These are phyloP conservation scores for Apiosordaria backusii DNA, from an alignment of 495 filamentous ascomycete species.

Conservation along the genomic window DNA sequence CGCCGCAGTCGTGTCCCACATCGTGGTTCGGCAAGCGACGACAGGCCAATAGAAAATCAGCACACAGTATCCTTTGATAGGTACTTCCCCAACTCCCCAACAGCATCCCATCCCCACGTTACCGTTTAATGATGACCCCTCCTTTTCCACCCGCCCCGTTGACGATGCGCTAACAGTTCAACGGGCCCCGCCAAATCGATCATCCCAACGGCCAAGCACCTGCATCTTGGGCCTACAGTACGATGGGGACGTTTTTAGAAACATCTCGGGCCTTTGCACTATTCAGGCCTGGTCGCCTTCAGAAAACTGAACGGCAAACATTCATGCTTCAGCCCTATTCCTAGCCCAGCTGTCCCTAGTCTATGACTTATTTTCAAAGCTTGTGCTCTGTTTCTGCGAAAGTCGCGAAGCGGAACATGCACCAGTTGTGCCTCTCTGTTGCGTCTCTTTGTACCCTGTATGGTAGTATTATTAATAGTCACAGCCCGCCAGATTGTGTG, in stretches of 20 bases:
- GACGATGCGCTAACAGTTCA: not conserved
- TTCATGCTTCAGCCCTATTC: not conserved
- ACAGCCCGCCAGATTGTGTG: not conserved
- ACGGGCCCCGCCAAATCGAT: not conserved
- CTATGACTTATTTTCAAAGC: not conserved
- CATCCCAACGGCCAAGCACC: not conserved
- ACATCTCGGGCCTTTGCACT: not conserved
- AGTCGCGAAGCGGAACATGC: not conserved
- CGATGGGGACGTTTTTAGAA: not conserved
- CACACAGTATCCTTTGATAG: not conserved
- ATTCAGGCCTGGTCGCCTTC: not conserved
- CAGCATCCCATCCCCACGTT: not conserved
- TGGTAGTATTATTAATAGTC: not conserved
- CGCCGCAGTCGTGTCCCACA: constrained; percentile 2
- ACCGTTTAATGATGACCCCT: not conserved
- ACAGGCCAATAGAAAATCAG: not conserved
- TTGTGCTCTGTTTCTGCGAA: not conserved
- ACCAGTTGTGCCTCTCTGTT: not conserved
- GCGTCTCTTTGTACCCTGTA: not conserved
- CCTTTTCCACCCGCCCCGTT: not conserved
- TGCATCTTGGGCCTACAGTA: not conserved
- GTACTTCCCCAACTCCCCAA: too few relatives aligned
- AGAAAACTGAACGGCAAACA: too few relatives aligned
- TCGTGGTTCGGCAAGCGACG: not conserved
- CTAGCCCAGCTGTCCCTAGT: not conserved